These are phyloP conservation scores for Crocinoboletus sp. DNA, from an alignment of 1,284 basidiomycete genomes.

Conservation along the genomic window DNA sequence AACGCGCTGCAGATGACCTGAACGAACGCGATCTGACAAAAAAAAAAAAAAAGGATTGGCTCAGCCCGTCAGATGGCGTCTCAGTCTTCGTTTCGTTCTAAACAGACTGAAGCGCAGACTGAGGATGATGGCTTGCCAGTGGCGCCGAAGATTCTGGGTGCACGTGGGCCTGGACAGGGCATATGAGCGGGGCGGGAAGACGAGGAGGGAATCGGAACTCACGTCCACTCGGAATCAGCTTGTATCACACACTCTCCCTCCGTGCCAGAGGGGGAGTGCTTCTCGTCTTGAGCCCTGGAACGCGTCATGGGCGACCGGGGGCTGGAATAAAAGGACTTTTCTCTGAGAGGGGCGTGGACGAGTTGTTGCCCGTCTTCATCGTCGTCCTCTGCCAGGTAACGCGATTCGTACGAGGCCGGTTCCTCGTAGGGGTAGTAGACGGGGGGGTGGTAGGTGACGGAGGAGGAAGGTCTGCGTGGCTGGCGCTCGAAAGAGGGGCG, in stretches of 20 bases:
- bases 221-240: conserved; percentile 35
- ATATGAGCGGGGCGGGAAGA: background rate
- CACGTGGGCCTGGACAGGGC: conserved; percentile 46
- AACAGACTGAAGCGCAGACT: conserved; percentile 54
- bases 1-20: conserved; percentile 10
- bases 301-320: conserved; percentile 22
- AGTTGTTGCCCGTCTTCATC: conserved; percentile 30
- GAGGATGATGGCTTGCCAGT: conserved; percentile 55
- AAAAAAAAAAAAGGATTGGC: too few species aligned
- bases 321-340: conserved; percentile 21
- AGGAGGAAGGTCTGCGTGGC: conserved; percentile 22
- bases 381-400: conserved; percentile 20
- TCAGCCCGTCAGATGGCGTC: conserved; percentile 30
- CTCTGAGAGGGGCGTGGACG: conserved; percentile 24
- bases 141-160: conserved; percentile 44
- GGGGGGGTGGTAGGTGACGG: conserved; percentile 19
- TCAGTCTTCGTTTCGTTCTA: conserved; percentile 47
- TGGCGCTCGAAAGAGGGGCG: conserved; percentile 20
- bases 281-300: conserved; percentile 27
- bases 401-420: conserved; percentile 34
- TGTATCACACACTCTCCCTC: conserved; percentile 15
- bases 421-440: conserved; percentile 29
- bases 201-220: conserved; percentile 20
- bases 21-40: too few species aligned
- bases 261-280: conserved; percentile 8